Conservation (phyloP, 805 yeast genomes). For the Ogataea methanolica region DNA sequence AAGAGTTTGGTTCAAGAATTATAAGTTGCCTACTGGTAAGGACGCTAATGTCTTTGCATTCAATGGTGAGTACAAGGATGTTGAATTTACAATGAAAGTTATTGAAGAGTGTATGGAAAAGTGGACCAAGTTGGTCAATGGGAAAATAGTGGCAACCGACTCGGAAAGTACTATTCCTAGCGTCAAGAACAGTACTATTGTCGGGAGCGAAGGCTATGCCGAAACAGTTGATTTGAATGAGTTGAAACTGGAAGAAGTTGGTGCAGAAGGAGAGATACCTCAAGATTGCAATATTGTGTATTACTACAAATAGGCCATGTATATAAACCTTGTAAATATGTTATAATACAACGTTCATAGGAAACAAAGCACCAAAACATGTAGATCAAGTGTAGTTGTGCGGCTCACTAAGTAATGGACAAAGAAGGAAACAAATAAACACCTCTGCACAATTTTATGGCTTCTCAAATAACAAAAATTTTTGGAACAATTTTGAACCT, state of each 20-base stretch:
- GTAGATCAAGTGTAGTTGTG: too few relatives aligned
- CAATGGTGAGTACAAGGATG: constrained; percentile 59
- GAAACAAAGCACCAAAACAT: too few relatives aligned
- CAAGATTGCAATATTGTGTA: constrained; percentile 8
- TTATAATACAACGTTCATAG: too few relatives aligned
- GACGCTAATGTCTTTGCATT: constrained; percentile 72
- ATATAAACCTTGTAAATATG: too few relatives aligned
- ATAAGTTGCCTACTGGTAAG: constrained; percentile 81
- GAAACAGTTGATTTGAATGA: constrained; percentile 20
- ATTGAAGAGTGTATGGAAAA: constrained; percentile 61
- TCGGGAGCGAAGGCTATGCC: constrained; percentile 19
- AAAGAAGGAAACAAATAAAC: too few relatives aligned
- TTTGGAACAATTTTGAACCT: too few relatives aligned
- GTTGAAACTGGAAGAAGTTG: constrained; percentile 20
- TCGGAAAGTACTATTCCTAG: constrained; percentile 26
- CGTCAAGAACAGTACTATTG: constrained; percentile 33
- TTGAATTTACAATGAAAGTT: constrained; percentile 52
- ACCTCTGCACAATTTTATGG: too few relatives aligned
- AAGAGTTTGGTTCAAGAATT: constrained; percentile 75
- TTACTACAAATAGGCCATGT: too few relatives aligned
- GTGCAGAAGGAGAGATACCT: constrained; percentile 35
- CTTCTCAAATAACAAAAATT: background rate
- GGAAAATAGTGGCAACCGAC: constrained; percentile 32
- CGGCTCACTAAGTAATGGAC: too few relatives aligned
- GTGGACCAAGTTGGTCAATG: constrained; percentile 57